Evolutionary conservation across 768 basidiomycete genomes (phyloP), one percentile per base, ranked within the genome.

Genomic region (Rhizopogon vesiculosus): DNA sequence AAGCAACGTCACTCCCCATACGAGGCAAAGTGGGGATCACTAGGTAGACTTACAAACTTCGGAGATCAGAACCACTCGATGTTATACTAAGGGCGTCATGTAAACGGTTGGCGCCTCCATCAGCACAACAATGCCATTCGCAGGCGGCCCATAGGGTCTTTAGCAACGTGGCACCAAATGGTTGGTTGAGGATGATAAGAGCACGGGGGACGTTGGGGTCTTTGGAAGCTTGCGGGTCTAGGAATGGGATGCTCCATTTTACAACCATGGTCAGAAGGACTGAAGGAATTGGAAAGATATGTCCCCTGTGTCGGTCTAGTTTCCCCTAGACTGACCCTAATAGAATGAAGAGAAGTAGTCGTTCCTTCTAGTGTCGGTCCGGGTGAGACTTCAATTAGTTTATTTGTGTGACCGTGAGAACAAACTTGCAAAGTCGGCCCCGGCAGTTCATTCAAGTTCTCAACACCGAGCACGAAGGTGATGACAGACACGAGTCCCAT

Each of bases 131-230:
- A 40, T 71, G 77, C 80, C 83, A 83, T 49, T 67, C 61, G 9
- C 72, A 74, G 12, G 76, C 67, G 13, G 66, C 65, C 80, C 83
- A 97, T 8, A 94, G 69, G 9, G 78, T 77, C 13, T 71, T 64
- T 42, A 98, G 77, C 42, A 97, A 77, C 9, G 72, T 61, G 3
- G 70, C 59, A 22, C 84, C 83, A 66, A 96, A 93, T 0, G 93
- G 88, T 58, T 96, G 91, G 69, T 99, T 98, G 54, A 98, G 79
- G 61, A 99, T 85, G 62, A 98, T 85, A 56, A 98, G 75, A 0
- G 86, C 91, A 42, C 76, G 75, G 19, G 42, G 58, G 16, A 19
- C 50, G 35, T 42, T 51, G 4, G 51, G 45, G 15, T 8, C 8
- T 15, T 53, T 31, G 5, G 55, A 39, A 5, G 56, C 42, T 12